phyloP scores from a whole-genome alignment of 306 rosid genomes.

The Carpinus fangiana region DNA sequence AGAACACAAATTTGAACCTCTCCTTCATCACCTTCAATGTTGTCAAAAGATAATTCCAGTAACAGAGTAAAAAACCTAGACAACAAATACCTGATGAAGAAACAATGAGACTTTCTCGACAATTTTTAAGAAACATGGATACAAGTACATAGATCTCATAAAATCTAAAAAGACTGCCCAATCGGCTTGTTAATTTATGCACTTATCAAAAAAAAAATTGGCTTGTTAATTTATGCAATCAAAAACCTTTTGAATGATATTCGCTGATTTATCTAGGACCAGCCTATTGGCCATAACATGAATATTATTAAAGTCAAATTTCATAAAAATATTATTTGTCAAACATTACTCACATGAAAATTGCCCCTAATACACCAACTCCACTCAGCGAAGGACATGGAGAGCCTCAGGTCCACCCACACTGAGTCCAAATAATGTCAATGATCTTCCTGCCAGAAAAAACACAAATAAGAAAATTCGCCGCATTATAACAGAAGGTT shows the following conservation, averaged over 20 bases:
- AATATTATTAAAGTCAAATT: background rate
- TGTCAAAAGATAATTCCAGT: no score
- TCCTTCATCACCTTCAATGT: no score
- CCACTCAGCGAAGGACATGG: background rate
- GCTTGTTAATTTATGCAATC: background rate
- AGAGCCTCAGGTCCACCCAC: background rate
- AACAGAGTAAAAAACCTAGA: no score
- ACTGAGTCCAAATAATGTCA: background rate
- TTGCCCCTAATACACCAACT: conserved; percentile 2
- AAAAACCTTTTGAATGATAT: background rate
- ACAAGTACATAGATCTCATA: no score
- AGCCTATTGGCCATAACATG: background rate
- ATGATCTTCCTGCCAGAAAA: conserved; percentile 19
- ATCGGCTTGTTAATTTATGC: background rate
- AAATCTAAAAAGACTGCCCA: no score
- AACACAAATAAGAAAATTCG: background rate
- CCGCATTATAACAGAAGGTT: background rate
- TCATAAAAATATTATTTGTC: conserved; percentile 3
- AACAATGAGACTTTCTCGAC: no score
- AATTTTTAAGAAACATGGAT: no score
- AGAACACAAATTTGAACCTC: no score
- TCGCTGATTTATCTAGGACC: background rate
- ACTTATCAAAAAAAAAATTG: background rate
- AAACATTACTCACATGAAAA: conserved; percentile 11
- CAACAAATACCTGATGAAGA: no score